Conservation (phyloP, 192 early-diverging fungal species). For the Tieghemiomyces parasiticus region DNA sequence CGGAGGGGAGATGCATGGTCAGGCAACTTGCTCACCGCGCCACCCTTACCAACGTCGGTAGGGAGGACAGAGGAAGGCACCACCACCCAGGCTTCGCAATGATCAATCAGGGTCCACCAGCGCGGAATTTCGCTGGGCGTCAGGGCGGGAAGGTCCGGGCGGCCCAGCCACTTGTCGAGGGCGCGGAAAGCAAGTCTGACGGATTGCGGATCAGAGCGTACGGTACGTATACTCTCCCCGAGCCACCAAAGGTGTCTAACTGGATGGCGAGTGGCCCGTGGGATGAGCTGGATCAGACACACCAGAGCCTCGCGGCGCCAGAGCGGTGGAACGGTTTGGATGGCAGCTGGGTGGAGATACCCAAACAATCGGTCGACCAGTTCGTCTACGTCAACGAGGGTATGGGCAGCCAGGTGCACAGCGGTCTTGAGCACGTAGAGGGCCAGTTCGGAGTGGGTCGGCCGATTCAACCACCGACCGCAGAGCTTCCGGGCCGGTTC, state of each 20-base stretch:
- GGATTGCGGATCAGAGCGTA: no score
- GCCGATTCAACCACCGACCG: neutral
- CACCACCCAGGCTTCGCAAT: no score
- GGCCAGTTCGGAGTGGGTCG: neutral
- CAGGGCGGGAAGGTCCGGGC: neutral
- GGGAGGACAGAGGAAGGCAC: no score
- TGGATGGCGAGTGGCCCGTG: neutral
- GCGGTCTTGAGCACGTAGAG: conserved; percentile 9
- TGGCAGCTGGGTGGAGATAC: no score
- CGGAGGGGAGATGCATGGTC: no score
- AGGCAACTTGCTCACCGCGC: no score
- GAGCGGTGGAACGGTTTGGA: neutral
- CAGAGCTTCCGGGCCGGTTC: conserved; percentile 7
- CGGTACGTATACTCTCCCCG: no score
- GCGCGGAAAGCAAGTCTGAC: neutral
- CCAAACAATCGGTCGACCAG: conserved; percentile 1
- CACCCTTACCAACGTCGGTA: no score
- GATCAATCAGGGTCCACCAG: no score
- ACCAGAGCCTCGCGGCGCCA: neutral
- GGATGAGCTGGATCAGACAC: neutral
- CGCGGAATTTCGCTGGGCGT: neutral
- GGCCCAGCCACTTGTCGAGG: neutral
- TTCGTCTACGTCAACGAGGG: conserved; percentile 4
- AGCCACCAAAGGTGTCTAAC: neutral
- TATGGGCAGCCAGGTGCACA: conserved; percentile 7